Percentiles rank a stretch among this genome's conserved stretches.
phyloP scores from a whole-genome alignment of 208 protist genomes.

The Naegleria fowleri region DNA sequence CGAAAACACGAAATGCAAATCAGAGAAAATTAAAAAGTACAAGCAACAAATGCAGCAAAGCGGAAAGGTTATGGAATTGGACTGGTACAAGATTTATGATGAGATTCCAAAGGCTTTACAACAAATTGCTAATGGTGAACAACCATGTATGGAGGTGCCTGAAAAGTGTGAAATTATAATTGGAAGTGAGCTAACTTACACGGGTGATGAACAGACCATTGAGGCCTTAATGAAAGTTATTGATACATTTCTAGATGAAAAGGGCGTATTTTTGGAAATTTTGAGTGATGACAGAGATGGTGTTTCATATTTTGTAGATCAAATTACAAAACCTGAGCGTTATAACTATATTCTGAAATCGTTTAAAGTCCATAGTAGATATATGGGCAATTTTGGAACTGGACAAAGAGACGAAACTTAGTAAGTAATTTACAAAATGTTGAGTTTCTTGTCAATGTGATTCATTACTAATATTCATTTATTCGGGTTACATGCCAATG shows the following conservation, averaged over 20 bases:
- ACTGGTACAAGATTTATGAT: neutral
- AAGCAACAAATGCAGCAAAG: neutral
- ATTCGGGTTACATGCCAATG: no score
- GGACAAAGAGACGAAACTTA: conserved; percentile 1
- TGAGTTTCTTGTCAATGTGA: no score
- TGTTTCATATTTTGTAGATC: neutral
- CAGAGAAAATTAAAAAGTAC: neutral
- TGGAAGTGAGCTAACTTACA: conserved; percentile 1
- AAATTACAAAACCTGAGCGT: neutral
- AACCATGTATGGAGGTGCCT: neutral
- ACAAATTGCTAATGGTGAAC: neutral
- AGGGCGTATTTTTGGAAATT: conserved; percentile 10
- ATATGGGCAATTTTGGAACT: conserved; percentile 8
- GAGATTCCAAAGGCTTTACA: neutral
- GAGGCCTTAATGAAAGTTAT: neutral
- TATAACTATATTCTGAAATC: neutral
- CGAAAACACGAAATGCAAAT: neutral
- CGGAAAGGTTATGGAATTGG: neutral
- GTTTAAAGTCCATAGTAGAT: neutral
- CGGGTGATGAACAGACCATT: neutral
- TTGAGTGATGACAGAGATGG: conserved; percentile 13
- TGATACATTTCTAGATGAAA: neutral
- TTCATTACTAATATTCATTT: no score
- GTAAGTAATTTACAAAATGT: neutral
- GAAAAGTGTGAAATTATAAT: conserved; percentile 5